Evolutionary conservation across 345 rosid species (phyloP), one percentile per base, ranked within the genome.

Genomic region (Bruguiera gymnorhiza): DNA sequence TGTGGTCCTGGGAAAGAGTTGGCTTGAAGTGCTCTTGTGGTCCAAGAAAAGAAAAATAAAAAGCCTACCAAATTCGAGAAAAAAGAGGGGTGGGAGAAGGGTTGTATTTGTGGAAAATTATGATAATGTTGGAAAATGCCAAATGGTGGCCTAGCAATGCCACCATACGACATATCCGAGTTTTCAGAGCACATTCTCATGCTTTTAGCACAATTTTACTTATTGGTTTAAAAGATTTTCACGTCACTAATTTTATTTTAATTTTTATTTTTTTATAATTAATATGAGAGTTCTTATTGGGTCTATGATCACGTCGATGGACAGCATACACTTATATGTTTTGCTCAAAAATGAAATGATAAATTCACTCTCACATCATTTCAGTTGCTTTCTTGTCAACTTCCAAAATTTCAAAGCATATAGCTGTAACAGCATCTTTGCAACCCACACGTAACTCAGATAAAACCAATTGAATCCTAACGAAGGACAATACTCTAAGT

Each of bases 1-100:
- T 69, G 89, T 86, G 90, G 90, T 84, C 85, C 88, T 67, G 70
- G 43, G 60, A 46, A 72, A 60, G 60, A 75, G 57, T 24, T 66
- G 60, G 31, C 48, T 66, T 0, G 16, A 75, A 74, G 82, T 84
- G 87, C 60, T 65, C 32, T 68, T 67, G 85, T 81, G 87, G 87
- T 81, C 85, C 87, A 57, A 36, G 73, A 36, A 63, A 21, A 55
- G 63, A 72, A 48, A 58, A 79, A 72, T 75, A 75, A 43, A 43
- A 43, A 0, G 50, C 50, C 50, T 43, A 43, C 80, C 72, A 69
- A 59, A 72, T 75, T 69, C 69, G 74, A 77, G 62, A 61, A 65
- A 23, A 68, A 68, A 79, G 64, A 34, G 60, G 69, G 66, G 74
- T 76, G 80, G 50, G 70, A 72, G 68, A 72, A 70, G 63, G 62